phyloP scores from a whole-genome alignment of 164 flowering plant species.

The Aristolochia fimbriata region DNA sequence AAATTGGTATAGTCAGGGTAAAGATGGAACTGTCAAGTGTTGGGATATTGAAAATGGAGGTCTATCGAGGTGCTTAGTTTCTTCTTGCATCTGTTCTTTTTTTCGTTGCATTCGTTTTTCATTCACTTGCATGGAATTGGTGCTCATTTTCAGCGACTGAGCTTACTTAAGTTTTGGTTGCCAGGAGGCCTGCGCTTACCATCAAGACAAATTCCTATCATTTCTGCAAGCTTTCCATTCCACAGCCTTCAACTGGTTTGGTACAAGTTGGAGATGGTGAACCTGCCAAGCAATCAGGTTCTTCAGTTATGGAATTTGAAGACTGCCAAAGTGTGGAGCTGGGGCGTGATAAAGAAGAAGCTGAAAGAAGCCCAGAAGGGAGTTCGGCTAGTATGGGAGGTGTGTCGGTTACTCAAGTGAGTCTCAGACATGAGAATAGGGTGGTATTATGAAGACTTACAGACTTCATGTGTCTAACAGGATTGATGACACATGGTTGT shows the following conservation, averaged over 20 bases:
- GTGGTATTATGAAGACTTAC: too few relatives aligned
- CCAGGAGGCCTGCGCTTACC: slow-evolving; percentile 50
- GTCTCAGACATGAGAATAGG: too few relatives aligned
- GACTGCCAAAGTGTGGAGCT: slow-evolving; percentile 2
- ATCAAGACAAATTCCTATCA: slow-evolving; percentile 74
- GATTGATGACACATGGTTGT: too few relatives aligned
- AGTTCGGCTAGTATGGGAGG: slow-evolving; percentile 21
- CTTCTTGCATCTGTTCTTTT: not conserved
- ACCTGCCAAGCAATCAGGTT: slow-evolving; percentile 3
- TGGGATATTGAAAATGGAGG: slow-evolving; percentile 75
- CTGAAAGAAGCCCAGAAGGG: slow-evolving; percentile 10
- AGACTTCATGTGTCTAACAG: too few relatives aligned
- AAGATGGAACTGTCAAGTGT: slow-evolving; percentile 80
- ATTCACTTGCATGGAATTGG: too few relatives aligned
- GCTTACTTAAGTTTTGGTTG: not conserved
- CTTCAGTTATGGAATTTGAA: slow-evolving; percentile 1
- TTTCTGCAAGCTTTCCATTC: slow-evolving; percentile 85
- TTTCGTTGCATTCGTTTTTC: too few relatives aligned
- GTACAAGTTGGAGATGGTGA: slow-evolving; percentile 15
- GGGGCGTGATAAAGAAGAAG: slow-evolving; percentile 12
- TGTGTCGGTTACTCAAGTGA: slow-evolving; percentile 7
- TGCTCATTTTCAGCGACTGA: not conserved
- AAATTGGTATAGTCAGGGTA: slow-evolving; percentile 61
- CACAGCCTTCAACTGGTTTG: slow-evolving; percentile 25
- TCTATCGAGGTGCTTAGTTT: slow-evolving; percentile 27